These are phyloP conservation scores for Suhomyces bribrorum DNA, from an alignment of 1,139 yeast genomes.

Conservation along the genomic window DNA sequence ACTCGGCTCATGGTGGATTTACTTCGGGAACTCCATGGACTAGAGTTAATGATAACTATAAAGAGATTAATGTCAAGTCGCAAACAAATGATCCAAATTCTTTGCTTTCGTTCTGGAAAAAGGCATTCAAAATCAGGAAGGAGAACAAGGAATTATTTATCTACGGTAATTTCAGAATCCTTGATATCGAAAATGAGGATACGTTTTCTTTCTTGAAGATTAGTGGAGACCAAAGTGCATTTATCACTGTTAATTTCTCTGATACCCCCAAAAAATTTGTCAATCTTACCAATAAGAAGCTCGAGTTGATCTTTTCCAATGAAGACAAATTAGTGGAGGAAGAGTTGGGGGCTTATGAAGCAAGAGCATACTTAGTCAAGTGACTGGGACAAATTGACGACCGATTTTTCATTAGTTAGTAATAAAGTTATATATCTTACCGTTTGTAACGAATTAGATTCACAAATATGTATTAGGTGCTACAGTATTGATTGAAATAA, in stretches of 20 bases:
- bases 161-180: slow-evolving; percentile 21
- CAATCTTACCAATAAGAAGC: slow-evolving; percentile 5
- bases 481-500: too few species aligned
- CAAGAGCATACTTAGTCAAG: slow-evolving; percentile 17
- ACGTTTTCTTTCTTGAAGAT: slow-evolving; percentile 18
- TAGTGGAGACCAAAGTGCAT: slow-evolving; percentile 14
- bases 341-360: slow-evolving; percentile 20
- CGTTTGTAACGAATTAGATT: too few species aligned
- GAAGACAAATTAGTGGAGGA: slow-evolving; percentile 5
- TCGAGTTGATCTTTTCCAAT: slow-evolving; percentile 9
- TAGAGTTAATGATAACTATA: slow-evolving; percentile 23
- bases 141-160: slow-evolving; percentile 20
- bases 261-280: slow-evolving; percentile 7
- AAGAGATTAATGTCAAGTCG: slow-evolving; percentile 22
- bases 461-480: too few species aligned
- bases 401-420: not conserved
- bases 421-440: not conserved
- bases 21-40: slow-evolving; percentile 28
- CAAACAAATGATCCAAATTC: slow-evolving; percentile 24
- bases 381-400: not conserved
- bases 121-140: slow-evolving; percentile 20
- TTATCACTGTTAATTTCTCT: slow-evolving; percentile 21
- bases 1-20: slow-evolving; percentile 22
- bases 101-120: slow-evolving; percentile 22
- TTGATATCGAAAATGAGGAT: slow-evolving; percentile 19